Base-by-base conservation (phyloP, 1,139 yeast genomes). In the Debaryomyces subglobosus region DNA sequence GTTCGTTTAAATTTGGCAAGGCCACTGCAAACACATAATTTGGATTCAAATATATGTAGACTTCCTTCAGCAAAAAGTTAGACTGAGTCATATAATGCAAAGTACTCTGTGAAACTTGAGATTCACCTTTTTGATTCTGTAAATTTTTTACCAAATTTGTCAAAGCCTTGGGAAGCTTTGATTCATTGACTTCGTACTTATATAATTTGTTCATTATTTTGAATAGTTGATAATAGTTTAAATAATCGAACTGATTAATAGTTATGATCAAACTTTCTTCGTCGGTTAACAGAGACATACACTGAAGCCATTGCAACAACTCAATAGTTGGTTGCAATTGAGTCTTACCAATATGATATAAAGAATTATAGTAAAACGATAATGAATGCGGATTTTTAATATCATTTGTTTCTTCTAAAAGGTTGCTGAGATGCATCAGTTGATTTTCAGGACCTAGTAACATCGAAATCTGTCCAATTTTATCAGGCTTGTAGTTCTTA, bases 291-390 rank as follows among this genome's bases (percentile, higher is more conserved):
- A 81, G 77, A 0, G 96, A 83, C 68, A 91, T 82, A 45, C 94
- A 87, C 64, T 94, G 98, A 45, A 92, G 70, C 91, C 96, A 92
- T 64, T 94, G 97, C 50, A 94, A 69, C 30, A 94, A 67, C 63
- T 92, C 95, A 48, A 87, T 81, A 1, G 89, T 74, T 1, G 97
- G 92, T 49, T 81, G 81, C 49, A 91, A 73, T 53, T 89, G 91
- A 25, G 71, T 69, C 44, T 82, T 82, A 9, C 95, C 85, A 34
- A 89, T 78, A 49, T 72, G 72, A 59, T 72, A 83, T 45, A 85
- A 70, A 1, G 86, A 70, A 51, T 79, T 81, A 58, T 82, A 82
- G 59, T 78, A 82, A 55, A 83, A 84, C 20, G 61, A 52, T 34
- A 74, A 58, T 44, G 60, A 57, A 46, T 70, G 67, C 0, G 79